Conservation (phyloP, 2,329 filamentous ascomycete species). For the Alternaria sp. region DNA sequence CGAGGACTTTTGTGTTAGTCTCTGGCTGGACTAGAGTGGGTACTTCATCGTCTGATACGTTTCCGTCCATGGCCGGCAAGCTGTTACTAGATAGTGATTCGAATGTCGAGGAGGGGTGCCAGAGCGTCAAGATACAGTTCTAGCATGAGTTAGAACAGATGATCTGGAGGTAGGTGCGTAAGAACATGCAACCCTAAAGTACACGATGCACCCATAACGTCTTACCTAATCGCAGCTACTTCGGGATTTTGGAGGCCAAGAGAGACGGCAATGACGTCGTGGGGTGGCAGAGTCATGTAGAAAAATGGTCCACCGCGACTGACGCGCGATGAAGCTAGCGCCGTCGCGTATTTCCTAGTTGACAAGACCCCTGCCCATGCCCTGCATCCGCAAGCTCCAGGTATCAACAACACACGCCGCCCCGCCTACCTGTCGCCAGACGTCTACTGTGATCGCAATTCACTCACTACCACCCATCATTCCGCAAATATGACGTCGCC, state of each 20-base stretch:
- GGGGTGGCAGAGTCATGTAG: slow-evolving; percentile 10
- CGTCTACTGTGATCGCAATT: not conserved
- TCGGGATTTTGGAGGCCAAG: not conserved
- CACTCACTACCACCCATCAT: not conserved
- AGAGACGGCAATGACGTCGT: slow-evolving; percentile 10
- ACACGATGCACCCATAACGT: not conserved
- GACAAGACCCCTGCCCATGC: slow-evolving; percentile 20
- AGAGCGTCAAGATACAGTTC: not conserved
- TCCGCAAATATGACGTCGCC: slow-evolving; percentile 33
- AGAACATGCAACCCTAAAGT: not conserved
- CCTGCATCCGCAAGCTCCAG: slow-evolving; percentile 24
- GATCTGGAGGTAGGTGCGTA: not conserved
- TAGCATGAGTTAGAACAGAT: not conserved
- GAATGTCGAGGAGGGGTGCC: not conserved
- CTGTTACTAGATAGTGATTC: not conserved
- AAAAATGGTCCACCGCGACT: not conserved
- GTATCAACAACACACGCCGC: slow-evolving; percentile 20
- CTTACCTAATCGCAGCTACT: not conserved
- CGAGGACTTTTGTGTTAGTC: slow-evolving; percentile 29
- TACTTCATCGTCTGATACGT: slow-evolving; percentile 41
- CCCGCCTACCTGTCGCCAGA: not conserved
- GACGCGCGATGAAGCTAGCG: slow-evolving; percentile 4
- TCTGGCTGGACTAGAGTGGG: slow-evolving; percentile 63
- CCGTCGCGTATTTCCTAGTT: slow-evolving; percentile 2
- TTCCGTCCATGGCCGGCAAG: slow-evolving; percentile 20